Evolutionary conservation across 1,284 basidiomycete genomes (phyloP).

Genomic region (Ganoderma lingzhi): DNA sequence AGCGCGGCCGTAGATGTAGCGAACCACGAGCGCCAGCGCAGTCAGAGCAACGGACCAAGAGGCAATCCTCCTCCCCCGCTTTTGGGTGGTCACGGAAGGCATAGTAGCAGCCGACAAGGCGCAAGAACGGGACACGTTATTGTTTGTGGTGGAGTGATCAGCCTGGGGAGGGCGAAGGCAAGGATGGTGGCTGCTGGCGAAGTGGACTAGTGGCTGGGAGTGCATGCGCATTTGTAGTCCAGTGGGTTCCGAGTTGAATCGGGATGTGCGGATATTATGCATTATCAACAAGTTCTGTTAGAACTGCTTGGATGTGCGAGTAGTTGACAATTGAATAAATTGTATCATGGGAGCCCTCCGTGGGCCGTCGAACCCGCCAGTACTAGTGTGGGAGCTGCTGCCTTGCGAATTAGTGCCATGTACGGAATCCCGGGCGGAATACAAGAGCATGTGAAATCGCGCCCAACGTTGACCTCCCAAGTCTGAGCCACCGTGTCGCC

Average conservation of each 20-base stretch:
- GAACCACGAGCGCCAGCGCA: constrained; percentile 18
- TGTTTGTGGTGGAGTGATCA: neutral
- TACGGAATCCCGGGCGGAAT: neutral
- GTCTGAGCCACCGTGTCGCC: neutral
- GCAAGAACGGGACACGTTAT: neutral
- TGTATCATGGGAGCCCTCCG: neutral
- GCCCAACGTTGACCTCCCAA: neutral
- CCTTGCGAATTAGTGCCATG: neutral
- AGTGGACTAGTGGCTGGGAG: neutral
- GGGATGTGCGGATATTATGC: neutral
- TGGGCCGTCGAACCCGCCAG: neutral
- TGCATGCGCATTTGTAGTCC: neutral
- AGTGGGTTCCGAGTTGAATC: neutral
- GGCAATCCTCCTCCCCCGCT: neutral
- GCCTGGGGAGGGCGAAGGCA: neutral
- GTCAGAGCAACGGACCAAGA: constrained; percentile 7
- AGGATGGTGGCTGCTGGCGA: neutral
- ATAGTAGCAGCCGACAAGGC: neutral
- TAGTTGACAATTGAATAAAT: neutral
- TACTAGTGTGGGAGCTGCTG: neutral
- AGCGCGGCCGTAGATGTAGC: constrained; percentile 22
- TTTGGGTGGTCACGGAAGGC: neutral
- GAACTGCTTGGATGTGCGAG: neutral
- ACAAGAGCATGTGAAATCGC: neutral
- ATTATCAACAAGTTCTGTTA: neutral